Conservation (phyloP, 768 basidiomycete species). For the Rhizopogon roseolus region DNA sequence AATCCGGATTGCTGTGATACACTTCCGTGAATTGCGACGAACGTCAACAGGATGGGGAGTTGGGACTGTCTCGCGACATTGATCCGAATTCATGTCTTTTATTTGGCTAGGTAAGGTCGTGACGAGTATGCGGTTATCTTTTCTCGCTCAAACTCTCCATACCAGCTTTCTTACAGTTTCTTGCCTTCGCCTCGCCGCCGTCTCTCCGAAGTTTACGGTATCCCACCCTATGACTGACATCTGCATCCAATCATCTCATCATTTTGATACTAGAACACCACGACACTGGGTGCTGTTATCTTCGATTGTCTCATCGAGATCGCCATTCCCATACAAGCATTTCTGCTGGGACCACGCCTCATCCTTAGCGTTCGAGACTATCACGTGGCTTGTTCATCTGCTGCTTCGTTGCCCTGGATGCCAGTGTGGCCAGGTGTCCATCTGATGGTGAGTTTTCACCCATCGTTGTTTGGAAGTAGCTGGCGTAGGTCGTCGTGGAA, state of each 20-base stretch:
- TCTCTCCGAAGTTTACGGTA: background rate
- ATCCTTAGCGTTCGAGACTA: background rate
- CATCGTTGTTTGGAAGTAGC: background rate
- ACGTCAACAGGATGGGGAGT: background rate
- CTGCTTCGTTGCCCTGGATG: constrained; percentile 21
- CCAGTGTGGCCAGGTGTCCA: constrained; percentile 17
- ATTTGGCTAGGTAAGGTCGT: background rate
- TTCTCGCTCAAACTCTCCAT: background rate
- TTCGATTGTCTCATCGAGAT: background rate
- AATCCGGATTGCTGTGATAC: background rate
- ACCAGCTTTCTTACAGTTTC: background rate
- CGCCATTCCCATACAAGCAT: background rate
- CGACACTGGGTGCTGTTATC: background rate
- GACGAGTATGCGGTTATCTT: background rate
- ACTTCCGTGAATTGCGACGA: background rate
- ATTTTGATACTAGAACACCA: background rate
- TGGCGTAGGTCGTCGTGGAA: background rate
- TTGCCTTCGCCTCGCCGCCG: background rate
- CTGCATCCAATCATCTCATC: background rate
- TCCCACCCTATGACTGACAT: background rate
- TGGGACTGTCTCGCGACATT: background rate
- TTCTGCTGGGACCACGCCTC: background rate
- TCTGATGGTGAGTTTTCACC: background rate
- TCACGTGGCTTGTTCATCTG: constrained; percentile 8
- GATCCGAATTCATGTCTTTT: background rate